Base-by-base conservation (phyloP, 768 basidiomycete genomes). In the Hysterangium stoloniferum region DNA sequence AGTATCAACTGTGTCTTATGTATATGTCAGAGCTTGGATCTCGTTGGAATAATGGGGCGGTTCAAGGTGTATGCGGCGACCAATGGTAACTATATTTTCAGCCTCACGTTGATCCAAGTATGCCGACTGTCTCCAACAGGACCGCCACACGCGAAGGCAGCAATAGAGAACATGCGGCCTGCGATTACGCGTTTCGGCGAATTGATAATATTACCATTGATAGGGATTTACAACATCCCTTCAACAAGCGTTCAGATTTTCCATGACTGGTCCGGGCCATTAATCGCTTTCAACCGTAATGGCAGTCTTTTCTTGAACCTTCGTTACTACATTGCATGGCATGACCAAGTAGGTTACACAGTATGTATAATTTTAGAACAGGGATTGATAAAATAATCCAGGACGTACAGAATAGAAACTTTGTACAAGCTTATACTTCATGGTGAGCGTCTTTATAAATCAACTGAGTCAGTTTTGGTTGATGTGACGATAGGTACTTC, bases 281-380 rank as follows among this genome's bases (percentile, higher is more conserved):
- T 87, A 11, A 95, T 98, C 48, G 96, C 93, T 1, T 98, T 99
- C 72, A 99, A 97, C 63, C 73, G 92, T 24, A 80, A 80, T 42
- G 91, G 86, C 2, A 86, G 85, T 52, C 73, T 98, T 13, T 98
- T 91, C 66, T 66, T 96, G 52, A 98, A 96, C 62, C 67, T 91
- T 20, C 75, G 92, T 19, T 95, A 84, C 63, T 93, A 79, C 54
- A 76, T 87, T 60, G 77, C 83, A 44, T 92, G 89, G 88, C 92
- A 86, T 92, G 64, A 71, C 84, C 75, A n/a, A 22, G 32, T 53
- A n/a, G 42, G 29, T 20, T 34, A 25, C 20, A 1, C 51, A 22
- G 31, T 48, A 43, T 36, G 13, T 52, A 20, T 27, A 22, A 12
- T 46, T 54, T 54, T 42, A 53, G 15, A 4, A 29, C 29, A 52